Evolutionary conservation across 2,329 filamentous ascomycete genomes (phyloP).

Genomic region (Tolypocladium tropicale): DNA sequence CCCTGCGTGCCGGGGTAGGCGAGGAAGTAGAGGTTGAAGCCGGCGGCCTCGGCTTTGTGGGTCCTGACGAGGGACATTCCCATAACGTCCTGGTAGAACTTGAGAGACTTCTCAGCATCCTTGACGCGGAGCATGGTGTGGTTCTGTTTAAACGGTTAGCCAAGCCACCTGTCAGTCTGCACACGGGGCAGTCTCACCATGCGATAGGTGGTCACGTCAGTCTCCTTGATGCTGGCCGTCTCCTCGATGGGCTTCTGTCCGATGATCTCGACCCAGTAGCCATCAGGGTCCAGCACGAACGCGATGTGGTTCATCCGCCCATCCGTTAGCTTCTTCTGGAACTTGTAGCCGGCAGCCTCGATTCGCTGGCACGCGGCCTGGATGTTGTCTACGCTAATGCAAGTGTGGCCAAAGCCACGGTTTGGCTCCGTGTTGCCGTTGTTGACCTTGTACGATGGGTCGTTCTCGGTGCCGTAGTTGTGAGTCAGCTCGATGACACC

Average conservation of each 20-base stretch:
- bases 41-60: slow-evolving; percentile 55
- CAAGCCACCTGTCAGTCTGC: background rate
- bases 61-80: slow-evolving; percentile 79
- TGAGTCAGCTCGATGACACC: slow-evolving; percentile 80
- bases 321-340: slow-evolving; percentile 90
- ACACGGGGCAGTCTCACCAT: slow-evolving; percentile 33
- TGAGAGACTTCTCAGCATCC: slow-evolving; percentile 60
- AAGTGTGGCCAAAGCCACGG: slow-evolving; percentile 77
- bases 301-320: slow-evolving; percentile 83
- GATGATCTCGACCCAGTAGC: slow-evolving; percentile 79
- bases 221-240: slow-evolving; percentile 61
- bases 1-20: slow-evolving; percentile 58
- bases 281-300: slow-evolving; percentile 81
- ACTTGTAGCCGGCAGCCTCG: slow-evolving; percentile 81
- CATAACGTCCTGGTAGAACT: slow-evolving; percentile 76
- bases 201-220: slow-evolving; percentile 66
- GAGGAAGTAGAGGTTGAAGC: slow-evolving; percentile 89
- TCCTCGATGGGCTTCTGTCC: slow-evolving; percentile 61
- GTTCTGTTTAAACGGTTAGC: slow-evolving; percentile 40
- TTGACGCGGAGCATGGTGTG: slow-evolving; percentile 96
- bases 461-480: slow-evolving; percentile 81
- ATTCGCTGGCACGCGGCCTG: slow-evolving; percentile 84
- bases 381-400: slow-evolving; percentile 73
- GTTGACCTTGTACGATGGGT: slow-evolving; percentile 67
- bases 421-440: slow-evolving; percentile 89